Conservation (phyloP, 257 asterid species). For the Galeopsis tetrahit region DNA sequence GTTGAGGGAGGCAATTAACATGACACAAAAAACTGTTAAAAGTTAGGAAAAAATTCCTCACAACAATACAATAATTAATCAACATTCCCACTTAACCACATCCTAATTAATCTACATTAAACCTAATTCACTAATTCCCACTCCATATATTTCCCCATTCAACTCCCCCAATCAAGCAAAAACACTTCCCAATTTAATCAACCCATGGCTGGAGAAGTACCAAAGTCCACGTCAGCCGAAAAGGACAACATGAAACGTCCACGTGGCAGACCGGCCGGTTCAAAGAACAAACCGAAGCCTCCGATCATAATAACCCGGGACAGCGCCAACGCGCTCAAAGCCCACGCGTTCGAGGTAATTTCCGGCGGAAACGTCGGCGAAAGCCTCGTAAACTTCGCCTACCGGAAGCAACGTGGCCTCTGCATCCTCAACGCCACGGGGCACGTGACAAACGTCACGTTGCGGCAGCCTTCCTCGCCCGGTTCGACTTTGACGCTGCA, state of each 20-base stretch:
- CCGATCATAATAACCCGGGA: conserved; percentile 91
- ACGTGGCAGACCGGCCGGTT: conserved; percentile 92
- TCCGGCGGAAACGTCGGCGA: conserved; percentile 81
- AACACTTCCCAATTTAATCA: not conserved
- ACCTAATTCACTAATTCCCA: conserved; percentile 32
- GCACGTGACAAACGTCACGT: conserved; percentile 75
- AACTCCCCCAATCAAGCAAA: conserved; percentile 21
- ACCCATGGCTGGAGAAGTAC: conserved; percentile 56
- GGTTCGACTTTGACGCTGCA: conserved; percentile 81
- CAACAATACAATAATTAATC: conserved; percentile 33
- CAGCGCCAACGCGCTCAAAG: conserved; percentile 77
- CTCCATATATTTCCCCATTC: conserved; percentile 39
- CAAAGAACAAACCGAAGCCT: conserved; percentile 95
- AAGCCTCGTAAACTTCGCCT: conserved; percentile 59
- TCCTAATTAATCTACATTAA: conserved; percentile 60
- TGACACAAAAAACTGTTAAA: conserved; percentile 62
- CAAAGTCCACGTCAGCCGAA: conserved; percentile 19
- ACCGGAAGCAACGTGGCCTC: conserved; percentile 73
- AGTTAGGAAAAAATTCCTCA: conserved; percentile 62
- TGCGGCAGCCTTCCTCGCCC: conserved; percentile 77
- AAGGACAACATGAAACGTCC: conserved; percentile 24
- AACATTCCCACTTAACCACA: conserved; percentile 61
- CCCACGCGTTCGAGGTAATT: conserved; percentile 84
- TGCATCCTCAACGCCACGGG: conserved; percentile 84
- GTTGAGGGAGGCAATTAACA: conserved; percentile 72